These are phyloP conservation scores for Suillus placidus DNA, from an alignment of 768 basidiomycete species.

Conservation along the genomic window DNA sequence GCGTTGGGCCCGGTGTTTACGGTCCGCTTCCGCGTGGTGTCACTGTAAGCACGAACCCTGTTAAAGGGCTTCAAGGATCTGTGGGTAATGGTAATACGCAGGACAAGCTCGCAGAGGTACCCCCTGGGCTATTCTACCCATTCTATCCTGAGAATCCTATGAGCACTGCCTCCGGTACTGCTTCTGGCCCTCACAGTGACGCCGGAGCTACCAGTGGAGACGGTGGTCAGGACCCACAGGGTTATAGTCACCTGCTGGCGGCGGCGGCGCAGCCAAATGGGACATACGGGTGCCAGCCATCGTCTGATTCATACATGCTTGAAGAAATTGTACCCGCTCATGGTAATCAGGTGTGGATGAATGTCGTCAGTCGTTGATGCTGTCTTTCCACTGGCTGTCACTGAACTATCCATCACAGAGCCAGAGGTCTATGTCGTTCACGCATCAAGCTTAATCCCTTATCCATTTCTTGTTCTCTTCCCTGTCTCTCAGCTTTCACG, in stretches of 20 bases:
- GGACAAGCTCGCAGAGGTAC: slow-evolving; percentile 62
- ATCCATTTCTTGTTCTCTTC: slow-evolving; percentile 1
- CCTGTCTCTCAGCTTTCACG: background rate
- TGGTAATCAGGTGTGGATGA: slow-evolving; percentile 44
- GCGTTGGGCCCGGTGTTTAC: slow-evolving; percentile 28
- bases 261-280: slow-evolving; percentile 60
- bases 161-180: slow-evolving; percentile 22
- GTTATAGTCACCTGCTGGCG: slow-evolving; percentile 58
- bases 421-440: slow-evolving; percentile 1
- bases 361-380: slow-evolving; percentile 41
- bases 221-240: slow-evolving; percentile 30
- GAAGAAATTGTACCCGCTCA: slow-evolving; percentile 60
- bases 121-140: slow-evolving; percentile 73
- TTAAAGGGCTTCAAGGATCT: slow-evolving; percentile 29
- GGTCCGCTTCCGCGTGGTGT: slow-evolving; percentile 25
- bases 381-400: no score
- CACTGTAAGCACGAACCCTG: slow-evolving; percentile 33
- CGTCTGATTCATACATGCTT: slow-evolving; percentile 66
- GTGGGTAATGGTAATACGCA: slow-evolving; percentile 27
- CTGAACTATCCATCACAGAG: background rate
- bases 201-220: slow-evolving; percentile 21
- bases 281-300: slow-evolving; percentile 55
- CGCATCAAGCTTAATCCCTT: slow-evolving; percentile 15
- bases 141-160: slow-evolving; percentile 65
- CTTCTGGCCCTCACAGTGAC: slow-evolving; percentile 21